Conservation (phyloP, 345 rosid genomes). For the Lagerstroemia speciosa region DNA sequence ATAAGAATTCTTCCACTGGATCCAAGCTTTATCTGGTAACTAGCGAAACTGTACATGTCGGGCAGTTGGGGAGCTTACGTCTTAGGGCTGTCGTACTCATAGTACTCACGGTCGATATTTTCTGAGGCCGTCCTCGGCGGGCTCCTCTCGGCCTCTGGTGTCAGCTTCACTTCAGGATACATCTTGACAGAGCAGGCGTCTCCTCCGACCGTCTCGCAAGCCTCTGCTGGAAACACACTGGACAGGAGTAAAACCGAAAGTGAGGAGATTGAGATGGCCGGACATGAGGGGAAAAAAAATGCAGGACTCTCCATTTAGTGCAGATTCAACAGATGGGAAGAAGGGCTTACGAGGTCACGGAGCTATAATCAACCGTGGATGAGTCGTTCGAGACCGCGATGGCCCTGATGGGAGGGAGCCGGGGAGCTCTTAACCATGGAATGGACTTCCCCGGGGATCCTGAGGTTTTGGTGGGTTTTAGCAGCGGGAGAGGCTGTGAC, state of each 20-base stretch:
- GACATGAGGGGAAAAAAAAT: neutral
- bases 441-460: constrained; percentile 16
- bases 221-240: constrained; percentile 68
- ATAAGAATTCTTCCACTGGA: neutral
- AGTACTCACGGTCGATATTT: constrained; percentile 56
- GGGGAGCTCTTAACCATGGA: constrained; percentile 15
- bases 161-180: constrained; percentile 62
- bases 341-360: constrained; percentile 30
- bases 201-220: constrained; percentile 59
- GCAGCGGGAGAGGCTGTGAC: constrained; percentile 18
- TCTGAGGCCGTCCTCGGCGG: constrained; percentile 28
- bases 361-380: constrained; percentile 40
- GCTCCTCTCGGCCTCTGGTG: constrained; percentile 22
- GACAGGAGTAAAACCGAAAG: neutral
- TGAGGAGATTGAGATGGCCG: neutral
- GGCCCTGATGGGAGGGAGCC: constrained; percentile 16
- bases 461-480: constrained; percentile 16
- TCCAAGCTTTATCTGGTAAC: neutral
- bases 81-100: constrained; percentile 51
- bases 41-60: neutral
- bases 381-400: constrained; percentile 17
- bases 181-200: constrained; percentile 49
- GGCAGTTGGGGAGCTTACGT: constrained; percentile 36
- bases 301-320: neutral
- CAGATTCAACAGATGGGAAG: neutral